Base-by-base conservation (phyloP, 495 filamentous ascomycete species). In the Aspergillus diversus region DNA sequence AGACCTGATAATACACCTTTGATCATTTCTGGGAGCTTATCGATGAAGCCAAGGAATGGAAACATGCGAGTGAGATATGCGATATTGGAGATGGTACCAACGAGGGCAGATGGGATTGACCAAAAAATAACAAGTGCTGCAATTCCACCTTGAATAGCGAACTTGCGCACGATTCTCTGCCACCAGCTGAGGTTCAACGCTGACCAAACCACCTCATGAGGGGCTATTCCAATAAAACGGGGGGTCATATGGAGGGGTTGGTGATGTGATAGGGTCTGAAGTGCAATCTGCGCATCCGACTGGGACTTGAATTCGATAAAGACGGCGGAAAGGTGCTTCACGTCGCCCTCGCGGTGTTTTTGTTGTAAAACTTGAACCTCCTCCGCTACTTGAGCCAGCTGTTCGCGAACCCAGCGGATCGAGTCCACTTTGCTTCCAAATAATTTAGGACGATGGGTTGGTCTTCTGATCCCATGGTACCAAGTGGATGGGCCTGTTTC, bases 301-400 rank as follows among this genome's bases (percentile, higher is more conserved):
- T 96, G 90, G 13, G 81, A 83, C n/a, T 79, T 78, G 72, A 96
- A 97, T 71, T 96, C 92, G 67, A 97, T 83, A 70, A 97, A 97
- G 50, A 93, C 90, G 34, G 91, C 87, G 43, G 86, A 84, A 32
- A 91, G 76, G 7, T 77, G 72, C 37, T 76, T 72, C 13, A 74
- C 77, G 8, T 84, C 75, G 1, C 79, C 79, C n/a, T 76, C 66
- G 12, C 77, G 77, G 57, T 77, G 80, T 64, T 76, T 80, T 57
- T 68, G 77, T 71, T 96, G 92, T 42, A 89, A 80, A 9, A 76
- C 71, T 8, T 89, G 81, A 34, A 90, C 86, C 55, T 88, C 83
- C 32, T 92, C 89, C 59, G 90, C 88, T 34, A 93, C 77, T 53
- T 83, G 84, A 52, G 83, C 83, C 5, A 97, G 85, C 68, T 91